Evolutionary conservation across 805 yeast genomes (phyloP).

Genomic region (Candida insectorum): DNA sequence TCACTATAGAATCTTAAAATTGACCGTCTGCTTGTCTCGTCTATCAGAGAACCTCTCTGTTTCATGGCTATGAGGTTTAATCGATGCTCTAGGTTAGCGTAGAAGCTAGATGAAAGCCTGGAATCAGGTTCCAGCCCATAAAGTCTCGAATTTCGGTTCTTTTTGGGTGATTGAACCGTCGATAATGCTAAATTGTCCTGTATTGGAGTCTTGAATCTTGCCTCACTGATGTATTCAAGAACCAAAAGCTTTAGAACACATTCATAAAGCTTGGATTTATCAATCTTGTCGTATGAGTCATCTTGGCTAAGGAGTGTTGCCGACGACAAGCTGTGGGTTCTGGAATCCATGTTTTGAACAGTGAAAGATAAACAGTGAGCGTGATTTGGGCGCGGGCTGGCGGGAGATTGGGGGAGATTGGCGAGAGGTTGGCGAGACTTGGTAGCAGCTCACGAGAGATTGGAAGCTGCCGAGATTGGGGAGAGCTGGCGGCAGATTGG

Average conservation of each 20-base stretch:
- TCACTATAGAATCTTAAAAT: constrained; percentile 63
- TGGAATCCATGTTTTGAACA: constrained; percentile 5
- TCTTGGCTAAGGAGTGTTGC: constrained; percentile 16
- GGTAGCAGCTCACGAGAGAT: too few species aligned
- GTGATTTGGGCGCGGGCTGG: too few species aligned
- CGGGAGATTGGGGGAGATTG: too few species aligned
- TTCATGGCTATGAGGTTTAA: constrained; percentile 48
- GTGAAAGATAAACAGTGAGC: too few species aligned
- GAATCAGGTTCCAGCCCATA: constrained; percentile 20
- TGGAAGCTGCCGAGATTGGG: too few species aligned
- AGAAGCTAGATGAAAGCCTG: constrained; percentile 36
- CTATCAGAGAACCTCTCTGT: constrained; percentile 27
- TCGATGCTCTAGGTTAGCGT: constrained; percentile 34
- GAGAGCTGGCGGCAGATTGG: too few species aligned
- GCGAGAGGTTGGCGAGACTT: too few species aligned
- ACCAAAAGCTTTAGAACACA: constrained; percentile 53
- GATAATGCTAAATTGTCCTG: constrained; percentile 1
- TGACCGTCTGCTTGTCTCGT: constrained; percentile 53
- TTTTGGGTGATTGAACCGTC: constrained; percentile 7
- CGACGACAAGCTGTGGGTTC: constrained; percentile 25
- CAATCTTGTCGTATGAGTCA: constrained; percentile 18
- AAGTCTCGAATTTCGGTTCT: constrained; percentile 9
- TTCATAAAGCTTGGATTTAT: constrained; percentile 39
- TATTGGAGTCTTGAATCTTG: constrained; percentile 47
- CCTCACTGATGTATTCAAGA: constrained; percentile 61